Evolutionary conservation across 257 asterid genomes (phyloP), one percentile per base, ranked within the genome.

Genomic region (Coffea canephora): DNA sequence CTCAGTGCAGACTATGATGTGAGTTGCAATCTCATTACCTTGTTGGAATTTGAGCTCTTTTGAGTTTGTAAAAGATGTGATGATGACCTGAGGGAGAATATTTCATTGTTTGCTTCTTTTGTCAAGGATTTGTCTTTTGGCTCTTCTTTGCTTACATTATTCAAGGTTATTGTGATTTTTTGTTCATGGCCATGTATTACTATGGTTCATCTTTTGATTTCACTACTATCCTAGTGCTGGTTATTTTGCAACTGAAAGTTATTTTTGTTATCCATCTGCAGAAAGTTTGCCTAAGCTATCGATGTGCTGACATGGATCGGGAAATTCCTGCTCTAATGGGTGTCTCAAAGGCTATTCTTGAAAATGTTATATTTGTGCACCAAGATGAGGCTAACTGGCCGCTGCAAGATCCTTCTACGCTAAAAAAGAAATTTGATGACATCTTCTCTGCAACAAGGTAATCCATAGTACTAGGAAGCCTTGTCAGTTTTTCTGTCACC

Each of bases 341-440:
- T 65, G 99, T 95, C 66, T 95, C 99, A 12, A 95, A 95, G 93
- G 98, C 99, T 76, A 87, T 95, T 83, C 92, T 95, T 46, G 99
- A 95, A 88, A 95, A 92, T 87, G 99, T 95, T 74, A 94, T 95
- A 80, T 95, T 95, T 89, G 99, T 91, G 62, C 99, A 95, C 85
- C 99, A 95, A 89, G 99, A 95, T 80, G 99, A 95, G 89, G 99
- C 99, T 49, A 95, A 93, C 87, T 95, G 99, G 99, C 99, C 99
- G 70, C 85, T 95, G 84, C 99, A 95, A 87, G 99, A 95, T 78
- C 93, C 99, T 66, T 86, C 97, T 67, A 92, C 97, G 0, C 86
- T 95, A 82, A 95, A 95, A 86, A 95, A 94, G 87, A 95, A 94
- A 93, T 95, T 95, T 72, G 98, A 93, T 86, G 99, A 95, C 82